phyloP scores from a whole-genome alignment of 106 monocot species.

The Phalaenopsis equestris region DNA sequence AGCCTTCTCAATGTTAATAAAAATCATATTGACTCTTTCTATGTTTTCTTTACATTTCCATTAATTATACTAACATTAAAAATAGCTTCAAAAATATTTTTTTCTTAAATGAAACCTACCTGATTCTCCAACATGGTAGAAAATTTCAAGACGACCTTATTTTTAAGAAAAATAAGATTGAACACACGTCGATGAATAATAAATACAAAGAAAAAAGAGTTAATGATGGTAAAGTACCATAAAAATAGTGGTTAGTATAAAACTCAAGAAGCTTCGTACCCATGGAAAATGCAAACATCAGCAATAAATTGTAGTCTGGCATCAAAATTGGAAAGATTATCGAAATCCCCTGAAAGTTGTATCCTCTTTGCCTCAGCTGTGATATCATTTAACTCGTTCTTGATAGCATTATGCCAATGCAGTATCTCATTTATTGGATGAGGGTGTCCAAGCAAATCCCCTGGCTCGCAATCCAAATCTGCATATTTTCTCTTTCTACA shows the following conservation, averaged over 20 bases:
- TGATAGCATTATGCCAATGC: slow-evolving; percentile 95
- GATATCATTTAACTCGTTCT: slow-evolving; percentile 75
- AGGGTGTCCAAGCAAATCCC: slow-evolving; percentile 7
- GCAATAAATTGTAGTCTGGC: slow-evolving; percentile 91
- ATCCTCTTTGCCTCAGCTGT: slow-evolving; percentile 83
- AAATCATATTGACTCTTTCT: background rate
- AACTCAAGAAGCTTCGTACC: slow-evolving; percentile 35
- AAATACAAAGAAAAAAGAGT: background rate
- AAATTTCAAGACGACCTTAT: background rate
- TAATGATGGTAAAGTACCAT: background rate
- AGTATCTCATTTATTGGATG: slow-evolving; percentile 95
- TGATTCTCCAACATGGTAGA: background rate
- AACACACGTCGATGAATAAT: background rate
- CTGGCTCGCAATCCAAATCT: slow-evolving; percentile 19
- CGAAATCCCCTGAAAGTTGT: slow-evolving; percentile 70
- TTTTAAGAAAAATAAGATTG: background rate
- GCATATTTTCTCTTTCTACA: slow-evolving; percentile 67
- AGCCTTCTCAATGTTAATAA: background rate
- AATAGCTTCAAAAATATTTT: background rate
- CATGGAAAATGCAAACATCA: slow-evolving; percentile 95
- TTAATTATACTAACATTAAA: background rate
- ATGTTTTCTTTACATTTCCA: background rate
- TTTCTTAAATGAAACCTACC: background rate
- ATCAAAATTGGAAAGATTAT: slow-evolving; percentile 77
- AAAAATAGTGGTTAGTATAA: background rate